phyloP scores from a whole-genome alignment of 768 basidiomycete species.

The Obba rivulosa region DNA sequence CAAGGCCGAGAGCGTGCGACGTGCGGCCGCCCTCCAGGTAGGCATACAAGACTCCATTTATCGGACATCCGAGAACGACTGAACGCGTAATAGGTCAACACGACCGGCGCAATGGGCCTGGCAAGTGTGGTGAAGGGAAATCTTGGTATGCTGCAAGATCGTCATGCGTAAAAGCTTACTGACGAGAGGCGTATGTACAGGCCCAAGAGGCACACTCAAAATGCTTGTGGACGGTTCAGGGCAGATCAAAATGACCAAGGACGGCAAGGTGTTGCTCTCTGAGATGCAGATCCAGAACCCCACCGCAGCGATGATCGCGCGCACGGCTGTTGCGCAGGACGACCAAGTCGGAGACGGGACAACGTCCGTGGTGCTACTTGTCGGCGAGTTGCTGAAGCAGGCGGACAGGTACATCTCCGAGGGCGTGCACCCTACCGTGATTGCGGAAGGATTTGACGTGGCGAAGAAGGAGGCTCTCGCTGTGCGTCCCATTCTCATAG shows the following conservation, averaged over 20 bases:
- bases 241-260: conserved; percentile 99
- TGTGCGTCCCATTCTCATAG: conserved; percentile 43
- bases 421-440: conserved; percentile 95
- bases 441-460: conserved; percentile 93
- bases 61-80: conserved; percentile 7
- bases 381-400: conserved; percentile 94
- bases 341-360: conserved; percentile 99
- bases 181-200: conserved; percentile 34
- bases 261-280: conserved; percentile 95
- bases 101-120: conserved; percentile 93
- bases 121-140: conserved; percentile 97
- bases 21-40: conserved; percentile 90
- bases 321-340: conserved; percentile 97
- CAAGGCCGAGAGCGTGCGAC: conserved; percentile 88
- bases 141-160: conserved; percentile 81
- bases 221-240: conserved; percentile 99
- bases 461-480: conserved; percentile 93
- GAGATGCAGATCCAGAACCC: conserved; percentile 99
- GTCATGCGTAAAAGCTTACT: conserved; percentile 3
- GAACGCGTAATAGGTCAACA: conserved; percentile 61
- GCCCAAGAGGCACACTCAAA: conserved; percentile 95
- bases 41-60: conserved; percentile 12
- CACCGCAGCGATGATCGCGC: conserved; percentile 97
- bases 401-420: conserved; percentile 97
- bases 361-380: conserved; percentile 92